These are phyloP conservation scores for Stramenopiles sp. DNA, from an alignment of 352 stramenopile species.

Conservation along the genomic window DNA sequence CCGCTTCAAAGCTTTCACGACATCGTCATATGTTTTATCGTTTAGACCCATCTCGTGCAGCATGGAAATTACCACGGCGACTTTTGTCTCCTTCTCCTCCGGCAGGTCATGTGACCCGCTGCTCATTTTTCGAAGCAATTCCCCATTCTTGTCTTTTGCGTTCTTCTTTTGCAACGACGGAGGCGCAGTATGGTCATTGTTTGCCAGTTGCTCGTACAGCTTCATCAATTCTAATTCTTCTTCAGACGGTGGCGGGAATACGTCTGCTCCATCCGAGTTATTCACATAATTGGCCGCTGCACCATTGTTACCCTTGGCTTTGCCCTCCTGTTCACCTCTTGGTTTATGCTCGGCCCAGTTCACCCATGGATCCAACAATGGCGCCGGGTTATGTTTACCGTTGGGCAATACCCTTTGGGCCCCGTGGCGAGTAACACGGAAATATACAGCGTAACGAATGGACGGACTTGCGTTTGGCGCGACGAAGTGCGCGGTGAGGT, in stretches of 20 bases:
- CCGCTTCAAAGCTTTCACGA: background rate
- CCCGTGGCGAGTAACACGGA: background rate
- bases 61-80: background rate
- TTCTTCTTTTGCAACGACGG: background rate
- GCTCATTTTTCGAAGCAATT: background rate
- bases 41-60: background rate
- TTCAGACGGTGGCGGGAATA: background rate
- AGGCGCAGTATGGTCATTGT: background rate
- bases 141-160: background rate
- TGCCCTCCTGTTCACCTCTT: no score
- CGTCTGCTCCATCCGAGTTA: background rate
- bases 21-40: conserved; percentile 1
- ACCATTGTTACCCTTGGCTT: background rate
- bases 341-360: background rate
- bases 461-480: background rate
- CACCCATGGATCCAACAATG: background rate
- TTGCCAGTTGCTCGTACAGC: background rate
- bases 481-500: background rate
- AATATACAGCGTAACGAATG: conserved; percentile 2
- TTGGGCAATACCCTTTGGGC: background rate
- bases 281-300: background rate
- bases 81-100: background rate
- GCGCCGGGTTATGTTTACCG: background rate
- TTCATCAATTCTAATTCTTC: conserved; percentile 6
- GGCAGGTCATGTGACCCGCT: background rate